Base-by-base conservation (phyloP, 768 basidiomycete species). In the Agaricus blazei region DNA sequence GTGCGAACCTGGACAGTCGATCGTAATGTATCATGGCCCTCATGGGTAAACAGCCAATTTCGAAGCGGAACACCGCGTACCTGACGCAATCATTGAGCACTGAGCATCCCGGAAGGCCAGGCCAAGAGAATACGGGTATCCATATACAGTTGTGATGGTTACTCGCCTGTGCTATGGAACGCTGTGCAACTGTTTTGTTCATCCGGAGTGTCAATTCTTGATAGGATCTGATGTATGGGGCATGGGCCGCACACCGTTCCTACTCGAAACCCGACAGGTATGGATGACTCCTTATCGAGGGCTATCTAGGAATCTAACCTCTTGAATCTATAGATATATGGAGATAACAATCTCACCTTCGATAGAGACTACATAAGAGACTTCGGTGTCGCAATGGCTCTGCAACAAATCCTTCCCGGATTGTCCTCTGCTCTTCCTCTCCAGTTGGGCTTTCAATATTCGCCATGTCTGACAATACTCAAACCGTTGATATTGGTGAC, bases 401-500 rank as follows among this genome's bases (percentile, higher is more conserved):
- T 11, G n/a, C 47, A 31, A 46, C 46, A 65, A 59, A 59, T 58
- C 62, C 55, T 62, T 57, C 55, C 58, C 53, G 54, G 54, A 56
- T 58, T 36, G 19, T 28, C 19, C 8, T 11, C 12, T 59, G 43
- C 50, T 54, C 43, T 58, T 57, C 58, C 54, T 62, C 57, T 56
- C 45, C 48, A 54, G 59, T 19, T 51, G 64, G 56, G 52, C 54
- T 51, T 57, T 51, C 51, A 57, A 50, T 54, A 60, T 60, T 34
- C 15, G 60, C 60, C 58, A 82, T 83, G 81, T 75, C 79, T 67
- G 72, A 65, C 58, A 69, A 72, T 57, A 50, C 62, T 59, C 70
- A 69, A 62, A 70, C 65, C 56, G 68, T 71, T 54, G 69, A 71
- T 27, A 69, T 74, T 54, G 68, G 74, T 62, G 82, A 85, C 62